Evolutionary conservation across 345 rosid species (phyloP).

Genomic region (Ceriops decandra): DNA sequence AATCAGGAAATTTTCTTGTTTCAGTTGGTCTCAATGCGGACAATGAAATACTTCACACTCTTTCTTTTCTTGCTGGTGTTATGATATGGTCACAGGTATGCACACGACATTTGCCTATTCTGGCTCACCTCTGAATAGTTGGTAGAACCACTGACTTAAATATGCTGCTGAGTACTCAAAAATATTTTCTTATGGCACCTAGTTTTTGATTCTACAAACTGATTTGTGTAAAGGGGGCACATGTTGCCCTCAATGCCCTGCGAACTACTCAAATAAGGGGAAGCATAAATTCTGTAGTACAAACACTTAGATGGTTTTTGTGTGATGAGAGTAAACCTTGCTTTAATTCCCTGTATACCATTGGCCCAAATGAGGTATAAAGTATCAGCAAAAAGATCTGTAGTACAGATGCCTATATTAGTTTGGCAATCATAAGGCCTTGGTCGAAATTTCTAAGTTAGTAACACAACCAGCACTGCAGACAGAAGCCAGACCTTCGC

Average conservation of each 20-base stretch:
- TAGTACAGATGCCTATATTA: neutral
- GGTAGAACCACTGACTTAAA: neutral
- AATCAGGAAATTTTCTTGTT: slow-evolving; percentile 65
- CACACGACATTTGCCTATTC: slow-evolving; percentile 12
- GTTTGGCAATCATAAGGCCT: neutral
- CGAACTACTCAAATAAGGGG: neutral
- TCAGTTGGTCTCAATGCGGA: slow-evolving; percentile 62
- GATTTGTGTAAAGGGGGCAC: neutral
- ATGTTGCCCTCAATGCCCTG: neutral
- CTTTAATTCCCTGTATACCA: too few relatives aligned
- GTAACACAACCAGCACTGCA: neutral
- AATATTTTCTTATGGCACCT: too few relatives aligned
- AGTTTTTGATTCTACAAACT: too few relatives aligned
- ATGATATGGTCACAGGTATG: slow-evolving; percentile 95
- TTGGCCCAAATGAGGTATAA: too few relatives aligned
- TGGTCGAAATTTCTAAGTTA: neutral
- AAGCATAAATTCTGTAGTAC: too few relatives aligned
- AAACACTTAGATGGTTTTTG: too few relatives aligned
- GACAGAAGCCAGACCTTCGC: too few relatives aligned
- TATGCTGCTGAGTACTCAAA: neutral
- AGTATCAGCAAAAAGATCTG: neutral
- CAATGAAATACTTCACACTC: slow-evolving; percentile 87
- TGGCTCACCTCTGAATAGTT: neutral
- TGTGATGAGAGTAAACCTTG: too few relatives aligned
- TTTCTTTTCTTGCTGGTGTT: slow-evolving; percentile 86